phyloP scores from a whole-genome alignment of 139 green algal species.

The Raphidocelis subcapitata region DNA sequence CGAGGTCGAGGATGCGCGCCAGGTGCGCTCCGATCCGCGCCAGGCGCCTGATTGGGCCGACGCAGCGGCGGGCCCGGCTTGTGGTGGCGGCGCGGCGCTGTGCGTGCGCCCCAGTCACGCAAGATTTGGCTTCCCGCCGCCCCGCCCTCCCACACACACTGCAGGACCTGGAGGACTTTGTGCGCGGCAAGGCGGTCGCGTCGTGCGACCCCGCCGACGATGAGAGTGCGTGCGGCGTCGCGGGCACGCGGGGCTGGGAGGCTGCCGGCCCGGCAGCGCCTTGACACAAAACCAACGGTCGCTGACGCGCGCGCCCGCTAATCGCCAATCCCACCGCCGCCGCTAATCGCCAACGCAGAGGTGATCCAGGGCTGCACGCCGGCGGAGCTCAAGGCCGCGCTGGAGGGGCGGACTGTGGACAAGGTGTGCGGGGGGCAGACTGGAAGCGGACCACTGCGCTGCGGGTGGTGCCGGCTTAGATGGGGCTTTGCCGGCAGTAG shows the following conservation, averaged over 20 bases:
- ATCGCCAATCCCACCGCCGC: not conserved
- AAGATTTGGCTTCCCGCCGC: not conserved
- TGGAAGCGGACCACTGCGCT: not conserved
- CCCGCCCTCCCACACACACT: not conserved
- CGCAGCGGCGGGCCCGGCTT: slow-evolving; percentile 33
- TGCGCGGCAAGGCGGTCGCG: not conserved
- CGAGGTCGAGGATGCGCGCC: slow-evolving; percentile 73
- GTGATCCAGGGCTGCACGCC: slow-evolving; percentile 49
- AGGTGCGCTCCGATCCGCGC: slow-evolving; percentile 35
- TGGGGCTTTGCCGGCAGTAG: not conserved
- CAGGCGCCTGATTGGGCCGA: slow-evolving; percentile 40
- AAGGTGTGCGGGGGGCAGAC: not conserved
- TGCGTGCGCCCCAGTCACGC: too few species aligned
- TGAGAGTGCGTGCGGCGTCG: slow-evolving; percentile 12
- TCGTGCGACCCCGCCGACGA: slow-evolving; percentile 6
- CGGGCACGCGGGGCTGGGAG: too few species aligned
- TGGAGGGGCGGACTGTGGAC: slow-evolving; percentile 42
- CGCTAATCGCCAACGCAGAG: slow-evolving; percentile 38
- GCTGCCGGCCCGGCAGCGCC: too few species aligned
- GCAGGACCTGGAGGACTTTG: not conserved
- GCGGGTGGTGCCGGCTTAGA: not conserved
- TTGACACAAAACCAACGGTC: too few species aligned
- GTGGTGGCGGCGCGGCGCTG: slow-evolving; percentile 17
- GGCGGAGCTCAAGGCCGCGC: slow-evolving; percentile 39
- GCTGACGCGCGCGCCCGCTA: not conserved